Percentiles rank a stretch among this genome's conserved stretches.
Evolutionary conservation across 75 land plant genomes (phyloP).

Genomic region (Sequoiadendron giganteum): DNA sequence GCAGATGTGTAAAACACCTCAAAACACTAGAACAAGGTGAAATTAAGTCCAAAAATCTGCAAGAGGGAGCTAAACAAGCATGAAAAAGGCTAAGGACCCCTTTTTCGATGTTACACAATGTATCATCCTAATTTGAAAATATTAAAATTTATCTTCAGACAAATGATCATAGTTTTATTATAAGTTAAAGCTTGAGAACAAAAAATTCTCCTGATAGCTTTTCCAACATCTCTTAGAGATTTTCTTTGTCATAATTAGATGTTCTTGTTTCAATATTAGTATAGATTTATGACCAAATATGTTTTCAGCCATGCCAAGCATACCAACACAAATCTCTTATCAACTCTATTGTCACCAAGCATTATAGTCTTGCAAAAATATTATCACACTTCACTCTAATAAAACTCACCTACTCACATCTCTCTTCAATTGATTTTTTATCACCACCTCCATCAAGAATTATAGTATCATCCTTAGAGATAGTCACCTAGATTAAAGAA

Average conservation of each 20-base stretch:
- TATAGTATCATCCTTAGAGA: slow-evolving; percentile 21
- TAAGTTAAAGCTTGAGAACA: slow-evolving; percentile 64
- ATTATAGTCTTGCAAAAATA: neutral
- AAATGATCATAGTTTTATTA: no score
- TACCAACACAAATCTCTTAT: neutral
- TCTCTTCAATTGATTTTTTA: slow-evolving; percentile 67
- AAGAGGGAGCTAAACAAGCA: no score
- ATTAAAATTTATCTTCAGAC: neutral
- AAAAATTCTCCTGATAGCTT: slow-evolving; percentile 96
- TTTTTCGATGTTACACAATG: no score
- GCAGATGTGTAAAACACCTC: no score
- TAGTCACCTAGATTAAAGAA: slow-evolving; percentile 40
- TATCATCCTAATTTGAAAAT: neutral
- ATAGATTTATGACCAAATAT: slow-evolving; percentile 44
- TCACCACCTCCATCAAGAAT: slow-evolving; percentile 23
- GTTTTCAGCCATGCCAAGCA: neutral
- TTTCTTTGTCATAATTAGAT: slow-evolving; percentile 84
- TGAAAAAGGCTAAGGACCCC: no score
- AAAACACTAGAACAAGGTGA: no score
- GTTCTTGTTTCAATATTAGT: slow-evolving; percentile 55
- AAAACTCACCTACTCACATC: slow-evolving; percentile 70
- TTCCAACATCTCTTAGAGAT: slow-evolving; percentile 76
- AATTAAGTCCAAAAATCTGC: no score
- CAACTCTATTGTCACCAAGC: neutral
- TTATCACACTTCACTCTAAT: neutral